phyloP scores from a whole-genome alignment of 73 alveolate genomes.

The Paramecium primaurelia region DNA sequence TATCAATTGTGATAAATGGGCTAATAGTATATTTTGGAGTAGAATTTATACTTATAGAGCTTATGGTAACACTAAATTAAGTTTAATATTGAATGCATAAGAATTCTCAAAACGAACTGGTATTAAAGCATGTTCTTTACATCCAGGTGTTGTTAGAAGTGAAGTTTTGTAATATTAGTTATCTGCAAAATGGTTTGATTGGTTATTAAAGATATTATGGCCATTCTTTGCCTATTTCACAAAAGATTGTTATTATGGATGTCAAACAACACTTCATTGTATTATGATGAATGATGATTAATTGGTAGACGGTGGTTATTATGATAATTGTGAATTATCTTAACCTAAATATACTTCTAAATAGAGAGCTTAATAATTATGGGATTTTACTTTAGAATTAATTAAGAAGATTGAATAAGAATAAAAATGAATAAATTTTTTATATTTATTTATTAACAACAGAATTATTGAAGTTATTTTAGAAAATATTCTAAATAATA shows the following conservation, averaged over 20 bases:
- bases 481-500: background rate
- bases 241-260: conserved; percentile 16
- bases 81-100: background rate
- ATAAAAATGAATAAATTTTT: background rate
- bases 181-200: background rate
- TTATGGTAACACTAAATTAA: background rate
- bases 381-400: background rate
- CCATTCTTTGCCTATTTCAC: conserved; percentile 42
- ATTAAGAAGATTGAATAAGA: background rate
- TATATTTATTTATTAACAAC: background rate
- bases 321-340: background rate
- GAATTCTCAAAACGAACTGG: background rate
- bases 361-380: conserved; percentile 1
- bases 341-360: background rate
- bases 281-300: background rate
- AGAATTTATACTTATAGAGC: background rate
- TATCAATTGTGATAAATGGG: conserved; percentile 1
- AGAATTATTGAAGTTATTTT: background rate
- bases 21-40: background rate
- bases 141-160: conserved; percentile 3
- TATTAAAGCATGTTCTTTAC: background rate
- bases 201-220: background rate
- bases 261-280: background rate
- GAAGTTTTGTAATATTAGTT: background rate
- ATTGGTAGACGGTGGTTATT: conserved; percentile 18